Evolutionary conservation across 2,329 filamentous ascomycete genomes (phyloP), one percentile per base, ranked within the genome.

Genomic region (Didymosphaeria variabile): DNA sequence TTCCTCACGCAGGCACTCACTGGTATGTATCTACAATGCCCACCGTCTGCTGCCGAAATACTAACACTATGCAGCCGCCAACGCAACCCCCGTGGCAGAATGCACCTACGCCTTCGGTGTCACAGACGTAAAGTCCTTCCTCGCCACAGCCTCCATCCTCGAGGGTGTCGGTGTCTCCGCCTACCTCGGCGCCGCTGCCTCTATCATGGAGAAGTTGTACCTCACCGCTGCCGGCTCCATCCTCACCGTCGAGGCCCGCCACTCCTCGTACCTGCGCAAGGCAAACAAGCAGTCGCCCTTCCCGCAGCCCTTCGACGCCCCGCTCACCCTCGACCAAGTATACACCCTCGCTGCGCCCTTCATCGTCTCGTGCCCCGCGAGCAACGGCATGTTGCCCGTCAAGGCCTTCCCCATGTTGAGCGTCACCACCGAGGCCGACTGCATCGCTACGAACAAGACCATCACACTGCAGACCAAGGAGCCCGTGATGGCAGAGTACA

Each of bases 291-390:
- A 86, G 67, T 74, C 76, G 5, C 86, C 88, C 2, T 88, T 87
- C 69, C 79, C 88, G 0, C 82, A 86, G 65, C 77, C 88, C 8
- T 89, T 88, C 64, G 88, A 90, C 64, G 81, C 84, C 26, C 86
- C 88, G 0, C 81, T 90, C 40, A 76, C 78, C 65, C 81, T 85
- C 70, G 84, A 88, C 74, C 78, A 84, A 68, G 87, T 91, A 51
- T 89, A 84, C 81, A 88, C 87, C 3, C 83, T 91, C n/a, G 88
- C 88, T 0, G 82, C 87, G 0, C 79, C 81, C 57, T 90, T 90
- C 77, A 88, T 91, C 73, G 80, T 75, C 5, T 75, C 78, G 2
- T 90, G 88, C 75, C 87, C 88, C 1, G 64, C 78, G 7, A 79
- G 76, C 66, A 89, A 89, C 72, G 77, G 82, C 0, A 65, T 78